Evolutionary conservation across 768 basidiomycete species (phyloP).

Genomic region (Xerocomellus intermedius): DNA sequence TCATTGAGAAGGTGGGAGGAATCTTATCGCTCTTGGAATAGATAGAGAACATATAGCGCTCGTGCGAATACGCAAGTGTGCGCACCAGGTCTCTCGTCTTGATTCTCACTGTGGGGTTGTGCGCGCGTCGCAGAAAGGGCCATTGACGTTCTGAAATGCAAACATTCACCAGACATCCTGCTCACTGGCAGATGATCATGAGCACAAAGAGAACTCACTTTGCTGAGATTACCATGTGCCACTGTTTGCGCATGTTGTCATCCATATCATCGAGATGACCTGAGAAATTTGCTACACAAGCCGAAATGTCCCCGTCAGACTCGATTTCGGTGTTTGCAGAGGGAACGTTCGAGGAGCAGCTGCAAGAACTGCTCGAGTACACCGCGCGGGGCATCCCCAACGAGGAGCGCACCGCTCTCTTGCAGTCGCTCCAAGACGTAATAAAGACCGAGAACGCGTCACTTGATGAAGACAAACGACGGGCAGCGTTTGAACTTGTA

Average conservation of each 20-base stretch:
- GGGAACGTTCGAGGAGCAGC: conserved; percentile 85
- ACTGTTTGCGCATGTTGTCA: conserved; percentile 23
- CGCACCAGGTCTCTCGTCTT: neutral
- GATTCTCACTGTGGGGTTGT: neutral
- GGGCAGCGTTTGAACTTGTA: conserved; percentile 57
- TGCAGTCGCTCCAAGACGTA: conserved; percentile 65
- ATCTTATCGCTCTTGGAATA: conserved; percentile 3
- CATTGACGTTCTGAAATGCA: too few relatives aligned
- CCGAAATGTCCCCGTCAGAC: conserved; percentile 65
- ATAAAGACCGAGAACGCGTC: conserved; percentile 51
- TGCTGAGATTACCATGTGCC: neutral
- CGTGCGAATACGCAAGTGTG: neutral
- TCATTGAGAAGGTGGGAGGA: neutral
- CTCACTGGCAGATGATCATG: too few relatives aligned
- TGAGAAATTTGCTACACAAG: conserved; percentile 9
- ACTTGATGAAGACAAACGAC: conserved; percentile 53
- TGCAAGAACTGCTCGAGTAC: conserved; percentile 77
- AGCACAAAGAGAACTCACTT: too few relatives aligned
- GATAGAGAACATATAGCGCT: neutral
- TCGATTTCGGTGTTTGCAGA: conserved; percentile 84
- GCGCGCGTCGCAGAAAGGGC: too few relatives aligned
- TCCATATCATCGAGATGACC: conserved; percentile 1
- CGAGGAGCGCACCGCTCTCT: conserved; percentile 59
- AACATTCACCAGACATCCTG: too few relatives aligned
- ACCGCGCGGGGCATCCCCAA: conserved; percentile 64